Evolutionary conservation across 805 yeast genomes (phyloP), one percentile per base, ranked within the genome.

Genomic region (Kuraishia ogatae): DNA sequence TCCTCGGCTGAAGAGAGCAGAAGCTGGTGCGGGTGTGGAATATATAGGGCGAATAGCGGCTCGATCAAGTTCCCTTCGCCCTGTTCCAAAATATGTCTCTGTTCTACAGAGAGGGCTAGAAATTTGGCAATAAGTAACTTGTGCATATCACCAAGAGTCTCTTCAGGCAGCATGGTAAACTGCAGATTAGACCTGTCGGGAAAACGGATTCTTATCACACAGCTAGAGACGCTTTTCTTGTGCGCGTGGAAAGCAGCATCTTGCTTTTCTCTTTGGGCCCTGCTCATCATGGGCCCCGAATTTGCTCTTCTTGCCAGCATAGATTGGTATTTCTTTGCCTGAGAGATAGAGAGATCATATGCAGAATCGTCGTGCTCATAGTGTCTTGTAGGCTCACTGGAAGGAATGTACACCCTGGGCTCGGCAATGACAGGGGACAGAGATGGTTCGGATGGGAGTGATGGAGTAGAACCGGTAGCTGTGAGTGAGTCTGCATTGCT

Each of bases 101-200:
- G 74, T 50, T 66, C 65, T 6, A 61, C 58, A 52, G 69, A 63
- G 7, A 76, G 62, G 10, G 62, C 65, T 22, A 65, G 63, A 4
- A 76, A 67, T 15, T 63, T 56, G 7, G 54, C 48, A 3, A 60
- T 54, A 22, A 70, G 50, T 7, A 63, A 47, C 2, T 58, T 52
- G 39, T 62, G 62, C 52, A 55, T 66, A 58, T 54, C 69, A 51
- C 49, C 59, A 43, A 55, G 53, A 1, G 79, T 74, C 52, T 81
- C 81, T 0, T 61, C 60, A 6, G 81, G 74, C 11, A 63, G 62
- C 59, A 85, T 78, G n/a, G 69, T 72, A 19, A 80, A 70, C 59
- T 84, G 83, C 1, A 84, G 62, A 22, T 70, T 71, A 2, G 76
- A 71, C 54, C 76, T 74, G 64, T 85, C 87, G 0, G 89, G 88